phyloP scores from a whole-genome alignment of 2,329 filamentous ascomycete species.

The Venturiaceae sp. region DNA sequence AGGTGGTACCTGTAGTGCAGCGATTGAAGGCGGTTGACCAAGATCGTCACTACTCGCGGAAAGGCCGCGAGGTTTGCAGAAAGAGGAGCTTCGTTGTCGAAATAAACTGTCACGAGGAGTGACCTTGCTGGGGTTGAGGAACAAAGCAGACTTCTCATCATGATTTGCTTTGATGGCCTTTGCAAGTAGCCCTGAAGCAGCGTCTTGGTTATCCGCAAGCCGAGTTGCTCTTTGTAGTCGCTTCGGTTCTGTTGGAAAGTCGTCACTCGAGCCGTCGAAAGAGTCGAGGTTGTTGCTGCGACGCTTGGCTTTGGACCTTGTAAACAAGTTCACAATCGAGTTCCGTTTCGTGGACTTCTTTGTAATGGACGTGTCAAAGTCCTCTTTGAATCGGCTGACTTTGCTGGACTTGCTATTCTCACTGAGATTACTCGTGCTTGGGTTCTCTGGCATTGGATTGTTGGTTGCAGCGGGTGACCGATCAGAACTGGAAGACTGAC shows the following conservation, averaged over 20 bases:
- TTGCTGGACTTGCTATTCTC: conserved; percentile 14
- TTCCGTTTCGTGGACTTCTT: neutral
- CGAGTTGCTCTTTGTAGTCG: conserved; percentile 4
- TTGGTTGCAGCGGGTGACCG: neutral
- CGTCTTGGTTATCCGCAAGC: neutral
- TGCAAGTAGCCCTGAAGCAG: conserved; percentile 9
- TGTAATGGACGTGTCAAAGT: neutral
- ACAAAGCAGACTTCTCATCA: conserved; percentile 21
- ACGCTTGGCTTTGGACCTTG: neutral
- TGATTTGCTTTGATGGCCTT: conserved; percentile 21
- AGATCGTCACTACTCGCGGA: neutral
- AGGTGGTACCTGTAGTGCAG: neutral
- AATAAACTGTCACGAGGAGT: neutral
- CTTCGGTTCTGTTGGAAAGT: neutral
- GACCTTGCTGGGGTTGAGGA: conserved; percentile 18
- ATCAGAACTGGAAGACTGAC: neutral
- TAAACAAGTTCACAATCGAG: conserved; percentile 1
- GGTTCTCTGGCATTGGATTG: neutral
- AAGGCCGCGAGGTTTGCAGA: neutral
- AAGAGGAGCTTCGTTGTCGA: conserved; percentile 6
- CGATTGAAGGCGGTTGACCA: neutral
- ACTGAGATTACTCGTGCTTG: conserved; percentile 13
- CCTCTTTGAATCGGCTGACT: conserved; percentile 11
- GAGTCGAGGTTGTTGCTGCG: neutral
- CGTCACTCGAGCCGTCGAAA: conserved; percentile 3